Conservation (phyloP, 345 rosid species). For the Hevea brasiliensis region DNA sequence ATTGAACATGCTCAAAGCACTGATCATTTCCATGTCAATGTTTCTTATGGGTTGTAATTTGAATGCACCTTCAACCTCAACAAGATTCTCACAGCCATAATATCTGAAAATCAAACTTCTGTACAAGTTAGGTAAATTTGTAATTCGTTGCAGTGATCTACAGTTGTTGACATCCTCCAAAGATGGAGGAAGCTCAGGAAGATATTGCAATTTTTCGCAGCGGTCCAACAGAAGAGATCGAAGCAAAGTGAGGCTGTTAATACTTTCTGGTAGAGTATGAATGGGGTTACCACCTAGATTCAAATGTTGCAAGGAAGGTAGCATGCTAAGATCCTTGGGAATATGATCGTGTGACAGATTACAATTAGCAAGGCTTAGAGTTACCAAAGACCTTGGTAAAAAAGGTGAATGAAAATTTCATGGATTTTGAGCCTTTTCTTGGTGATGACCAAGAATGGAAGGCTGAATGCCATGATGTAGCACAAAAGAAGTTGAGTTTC, state of each 20-base stretch:
- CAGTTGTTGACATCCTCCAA: too few relatives aligned
- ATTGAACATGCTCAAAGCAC: not conserved
- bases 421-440: not conserved
- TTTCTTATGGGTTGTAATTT: constrained; percentile 1
- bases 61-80: not conserved
- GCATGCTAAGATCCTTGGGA: not conserved
- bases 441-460: not conserved
- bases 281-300: not conserved
- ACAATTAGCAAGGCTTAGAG: not conserved
- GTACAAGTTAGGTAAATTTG: not conserved
- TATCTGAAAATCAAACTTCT: not conserved
- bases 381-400: not conserved
- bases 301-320: not conserved
- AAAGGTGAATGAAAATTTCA: not conserved
- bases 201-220: not conserved
- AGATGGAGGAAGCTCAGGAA: not conserved
- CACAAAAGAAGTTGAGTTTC: fast-evolving
- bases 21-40: not conserved
- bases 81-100: not conserved
- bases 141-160: not conserved
- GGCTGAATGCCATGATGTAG: not conserved
- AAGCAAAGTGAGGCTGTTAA: not conserved
- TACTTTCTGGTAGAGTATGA: not conserved
- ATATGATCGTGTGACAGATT: not conserved
- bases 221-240: not conserved